Percentiles rank a stretch among this genome's conserved stretches.
These are phyloP conservation scores for Geopyxis carbonaria DNA, from an alignment of 495 filamentous ascomycete species.

Conservation along the genomic window DNA sequence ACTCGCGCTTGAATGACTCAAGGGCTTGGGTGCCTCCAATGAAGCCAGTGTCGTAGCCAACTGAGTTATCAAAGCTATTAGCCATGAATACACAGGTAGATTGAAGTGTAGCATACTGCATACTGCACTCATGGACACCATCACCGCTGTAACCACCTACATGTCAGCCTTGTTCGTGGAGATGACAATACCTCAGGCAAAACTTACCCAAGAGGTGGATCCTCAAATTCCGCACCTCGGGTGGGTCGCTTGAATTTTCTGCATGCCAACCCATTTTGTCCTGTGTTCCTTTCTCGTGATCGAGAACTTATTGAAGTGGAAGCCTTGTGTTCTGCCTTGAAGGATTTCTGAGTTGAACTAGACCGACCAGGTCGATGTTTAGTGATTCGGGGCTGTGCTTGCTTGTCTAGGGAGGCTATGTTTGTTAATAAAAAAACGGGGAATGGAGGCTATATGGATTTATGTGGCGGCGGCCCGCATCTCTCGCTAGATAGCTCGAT, in stretches of 20 bases:
- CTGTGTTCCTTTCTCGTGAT: no score
- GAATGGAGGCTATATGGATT: no score
- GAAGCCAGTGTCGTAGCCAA: slow-evolving; percentile 55
- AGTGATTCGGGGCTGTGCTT: no score
- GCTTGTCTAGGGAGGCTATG: no score
- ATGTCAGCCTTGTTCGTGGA: slow-evolving; percentile 6
- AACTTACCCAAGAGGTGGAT: slow-evolving; percentile 15
- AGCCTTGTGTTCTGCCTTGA: no score
- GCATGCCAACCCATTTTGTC: slow-evolving; percentile 18
- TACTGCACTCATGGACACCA: slow-evolving; percentile 17
- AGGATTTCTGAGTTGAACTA: no score
- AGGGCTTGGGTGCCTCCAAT: slow-evolving; percentile 52
- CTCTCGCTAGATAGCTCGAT: no score
- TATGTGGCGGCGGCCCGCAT: no score
- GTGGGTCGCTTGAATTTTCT: slow-evolving; percentile 18
- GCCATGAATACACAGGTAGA: neutral
- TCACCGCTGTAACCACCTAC: slow-evolving; percentile 9
- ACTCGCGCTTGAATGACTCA: slow-evolving; percentile 31
- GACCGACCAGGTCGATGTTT: no score
- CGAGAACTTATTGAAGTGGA: no score
- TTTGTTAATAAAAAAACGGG: no score
- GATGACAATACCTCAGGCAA: neutral
- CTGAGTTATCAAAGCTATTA: neutral
- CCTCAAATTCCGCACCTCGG: slow-evolving; percentile 22
- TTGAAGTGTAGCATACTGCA: neutral